Evolutionary conservation across 2,329 filamentous ascomycete genomes (phyloP).

Genomic region (Hypoxylon sp.): DNA sequence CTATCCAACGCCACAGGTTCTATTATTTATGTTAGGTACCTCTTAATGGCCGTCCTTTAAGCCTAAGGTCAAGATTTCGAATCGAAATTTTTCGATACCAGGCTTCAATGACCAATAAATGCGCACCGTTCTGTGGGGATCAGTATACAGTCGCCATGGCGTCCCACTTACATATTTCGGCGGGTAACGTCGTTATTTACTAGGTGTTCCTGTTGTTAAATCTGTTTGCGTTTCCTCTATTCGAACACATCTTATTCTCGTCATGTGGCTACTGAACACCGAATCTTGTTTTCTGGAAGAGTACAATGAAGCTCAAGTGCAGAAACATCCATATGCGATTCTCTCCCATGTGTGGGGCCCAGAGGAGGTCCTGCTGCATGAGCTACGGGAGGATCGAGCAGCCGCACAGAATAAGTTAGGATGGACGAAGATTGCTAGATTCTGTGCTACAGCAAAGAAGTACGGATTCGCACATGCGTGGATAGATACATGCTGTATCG

Average conservation of each 20-base stretch:
- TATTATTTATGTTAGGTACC: too few relatives aligned
- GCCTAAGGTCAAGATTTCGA: too few relatives aligned
- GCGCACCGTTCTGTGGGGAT: background rate
- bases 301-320: slow-evolving; percentile 2
- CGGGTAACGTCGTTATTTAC: too few relatives aligned
- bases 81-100: too few relatives aligned
- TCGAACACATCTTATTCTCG: too few relatives aligned
- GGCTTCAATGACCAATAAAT: background rate
- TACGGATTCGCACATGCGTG: slow-evolving; percentile 32
- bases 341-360: slow-evolving; percentile 32
- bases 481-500: slow-evolving; percentile 45
- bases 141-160: too few relatives aligned
- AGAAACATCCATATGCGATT: slow-evolving; percentile 25
- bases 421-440: slow-evolving; percentile 19
- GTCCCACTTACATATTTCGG: slow-evolving; percentile 12
- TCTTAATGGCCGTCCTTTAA: too few relatives aligned
- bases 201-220: too few relatives aligned
- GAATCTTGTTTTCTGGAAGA: slow-evolving; percentile 6
- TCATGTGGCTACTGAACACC: slow-evolving; percentile 35
- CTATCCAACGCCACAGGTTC: too few relatives aligned
- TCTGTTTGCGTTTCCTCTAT: too few relatives aligned
- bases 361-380: slow-evolving; percentile 31
- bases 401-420: slow-evolving; percentile 5
- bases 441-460: slow-evolving; percentile 16
- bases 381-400: slow-evolving; percentile 11